phyloP scores from a whole-genome alignment of 805 yeast species.

The Tetrapisispora nanseiensis region DNA sequence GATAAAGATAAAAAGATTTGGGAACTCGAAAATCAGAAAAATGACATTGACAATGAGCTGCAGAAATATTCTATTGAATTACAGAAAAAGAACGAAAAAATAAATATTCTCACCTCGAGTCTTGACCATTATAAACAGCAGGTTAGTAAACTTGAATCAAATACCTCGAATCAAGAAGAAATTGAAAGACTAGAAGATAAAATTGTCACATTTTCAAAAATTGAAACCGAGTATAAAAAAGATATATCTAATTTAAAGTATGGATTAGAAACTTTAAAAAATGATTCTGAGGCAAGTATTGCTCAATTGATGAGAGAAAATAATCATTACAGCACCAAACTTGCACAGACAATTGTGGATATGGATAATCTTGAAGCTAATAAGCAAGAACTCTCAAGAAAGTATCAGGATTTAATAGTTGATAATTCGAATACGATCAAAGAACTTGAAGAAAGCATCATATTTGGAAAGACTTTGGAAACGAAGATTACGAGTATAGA shows the following conservation, averaged over 20 bases:
- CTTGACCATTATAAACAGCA: slow-evolving; percentile 42
- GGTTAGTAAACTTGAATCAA: slow-evolving; percentile 32
- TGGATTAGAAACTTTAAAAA: slow-evolving; percentile 46
- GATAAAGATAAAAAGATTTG: slow-evolving; percentile 47
- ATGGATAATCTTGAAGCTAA: slow-evolving; percentile 35
- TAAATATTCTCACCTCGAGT: slow-evolving; percentile 46
- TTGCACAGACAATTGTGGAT: slow-evolving; percentile 35
- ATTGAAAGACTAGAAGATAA: slow-evolving; percentile 45
- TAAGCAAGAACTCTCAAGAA: slow-evolving; percentile 38
- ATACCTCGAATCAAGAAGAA: slow-evolving; percentile 41
- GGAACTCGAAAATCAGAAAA: slow-evolving; percentile 41
- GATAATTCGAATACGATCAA: slow-evolving; percentile 51
- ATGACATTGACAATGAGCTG: slow-evolving; percentile 44
- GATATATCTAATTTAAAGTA: slow-evolving; percentile 52
- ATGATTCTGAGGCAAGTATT: slow-evolving; percentile 30
- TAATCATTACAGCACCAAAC: slow-evolving; percentile 32
- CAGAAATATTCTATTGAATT: slow-evolving; percentile 49
- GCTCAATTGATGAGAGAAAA: slow-evolving; percentile 35
- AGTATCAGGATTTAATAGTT: slow-evolving; percentile 35
- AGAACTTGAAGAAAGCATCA: slow-evolving; percentile 48
- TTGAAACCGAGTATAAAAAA: slow-evolving; percentile 57
- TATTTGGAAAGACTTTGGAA: slow-evolving; percentile 36
- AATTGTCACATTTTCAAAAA: slow-evolving; percentile 44
- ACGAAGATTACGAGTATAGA: not conserved
- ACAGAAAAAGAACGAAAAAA: slow-evolving; percentile 38